phyloP scores from a whole-genome alignment of 2,329 filamentous ascomycete species.

The Claviceps sp. region DNA sequence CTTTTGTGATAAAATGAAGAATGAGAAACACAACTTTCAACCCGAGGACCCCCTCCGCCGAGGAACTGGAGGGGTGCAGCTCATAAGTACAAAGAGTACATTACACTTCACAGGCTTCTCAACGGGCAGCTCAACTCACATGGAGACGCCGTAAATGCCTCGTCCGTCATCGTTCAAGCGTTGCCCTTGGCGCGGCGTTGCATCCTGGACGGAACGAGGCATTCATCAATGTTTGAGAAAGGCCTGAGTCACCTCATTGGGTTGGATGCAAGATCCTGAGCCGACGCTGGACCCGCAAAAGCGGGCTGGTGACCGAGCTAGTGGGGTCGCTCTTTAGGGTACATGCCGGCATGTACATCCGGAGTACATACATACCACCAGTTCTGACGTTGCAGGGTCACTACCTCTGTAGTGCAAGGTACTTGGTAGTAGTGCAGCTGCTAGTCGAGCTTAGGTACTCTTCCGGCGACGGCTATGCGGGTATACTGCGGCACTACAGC shows the following conservation, averaged over 20 bases:
- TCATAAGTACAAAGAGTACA: not conserved
- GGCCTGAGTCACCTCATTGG: slow-evolving; percentile 4
- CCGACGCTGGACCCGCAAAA: slow-evolving; percentile 4
- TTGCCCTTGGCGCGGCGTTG: slow-evolving; percentile 4
- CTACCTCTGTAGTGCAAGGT: not conserved
- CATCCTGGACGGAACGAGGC: slow-evolving; percentile 1
- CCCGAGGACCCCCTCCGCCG: not conserved
- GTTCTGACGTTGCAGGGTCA: not conserved
- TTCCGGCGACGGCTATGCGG: not conserved
- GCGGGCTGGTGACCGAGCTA: not conserved
- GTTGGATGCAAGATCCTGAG: slow-evolving; percentile 4
- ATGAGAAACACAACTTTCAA: slow-evolving; percentile 3
- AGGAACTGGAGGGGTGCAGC: not conserved
- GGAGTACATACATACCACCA: not conserved
- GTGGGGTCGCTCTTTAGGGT: not conserved
- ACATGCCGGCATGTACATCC: not conserved
- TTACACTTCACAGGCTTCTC: slow-evolving; percentile 1
- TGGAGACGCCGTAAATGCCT: slow-evolving; percentile 7
- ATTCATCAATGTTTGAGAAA: slow-evolving; percentile 3
- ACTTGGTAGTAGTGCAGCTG: not conserved
- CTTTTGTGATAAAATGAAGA: slow-evolving; percentile 1
- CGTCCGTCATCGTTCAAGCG: slow-evolving; percentile 8
- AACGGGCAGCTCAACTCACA: slow-evolving; percentile 6
- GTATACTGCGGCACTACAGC: not conserved
- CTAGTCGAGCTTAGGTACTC: not conserved